These are phyloP conservation scores for Podochytrium sp. DNA, from an alignment of 192 early-diverging fungal species.

Conservation along the genomic window DNA sequence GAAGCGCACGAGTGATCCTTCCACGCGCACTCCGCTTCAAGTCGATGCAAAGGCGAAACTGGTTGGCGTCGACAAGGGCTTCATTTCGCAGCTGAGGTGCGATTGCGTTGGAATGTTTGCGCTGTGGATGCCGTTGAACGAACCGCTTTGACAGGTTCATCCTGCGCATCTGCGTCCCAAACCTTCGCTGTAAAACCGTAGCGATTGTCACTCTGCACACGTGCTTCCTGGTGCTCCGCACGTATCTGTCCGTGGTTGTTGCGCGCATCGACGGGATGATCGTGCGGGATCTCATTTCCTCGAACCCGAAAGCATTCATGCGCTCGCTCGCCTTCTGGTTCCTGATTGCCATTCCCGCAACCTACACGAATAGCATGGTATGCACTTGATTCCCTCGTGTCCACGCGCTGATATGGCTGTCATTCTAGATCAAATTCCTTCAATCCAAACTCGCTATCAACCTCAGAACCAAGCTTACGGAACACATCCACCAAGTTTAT, in stretches of 20 bases:
- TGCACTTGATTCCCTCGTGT: conserved; percentile 28
- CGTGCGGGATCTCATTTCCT: conserved; percentile 88
- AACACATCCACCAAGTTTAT: conserved; percentile 47
- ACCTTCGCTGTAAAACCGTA: conserved; percentile 77
- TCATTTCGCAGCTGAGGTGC: conserved; percentile 43
- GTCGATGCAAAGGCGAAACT: neutral
- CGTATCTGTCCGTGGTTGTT: conserved; percentile 90
- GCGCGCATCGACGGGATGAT: conserved; percentile 92
- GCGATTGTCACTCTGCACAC: conserved; percentile 81
- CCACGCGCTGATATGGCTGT: neutral
- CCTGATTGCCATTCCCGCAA: conserved; percentile 91
- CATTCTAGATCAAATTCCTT: conserved; percentile 45
- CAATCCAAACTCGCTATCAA: conserved; percentile 56
- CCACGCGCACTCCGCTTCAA: too few species aligned
- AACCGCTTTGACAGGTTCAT: conserved; percentile 54
- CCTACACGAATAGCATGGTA: conserved; percentile 98
- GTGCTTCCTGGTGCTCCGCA: conserved; percentile 84
- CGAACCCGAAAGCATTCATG: conserved; percentile 78
- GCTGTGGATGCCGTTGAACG: neutral
- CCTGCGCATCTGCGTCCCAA: conserved; percentile 81
- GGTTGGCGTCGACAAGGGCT: conserved; percentile 52
- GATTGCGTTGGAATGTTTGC: neutral
- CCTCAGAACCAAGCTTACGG: conserved; percentile 43
- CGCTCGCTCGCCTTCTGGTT: conserved; percentile 86
- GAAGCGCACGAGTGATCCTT: too few species aligned